Evolutionary conservation across 2,329 filamentous ascomycete species (phyloP), one percentile per base, ranked within the genome.

Genomic region (Talaromyces sp.): DNA sequence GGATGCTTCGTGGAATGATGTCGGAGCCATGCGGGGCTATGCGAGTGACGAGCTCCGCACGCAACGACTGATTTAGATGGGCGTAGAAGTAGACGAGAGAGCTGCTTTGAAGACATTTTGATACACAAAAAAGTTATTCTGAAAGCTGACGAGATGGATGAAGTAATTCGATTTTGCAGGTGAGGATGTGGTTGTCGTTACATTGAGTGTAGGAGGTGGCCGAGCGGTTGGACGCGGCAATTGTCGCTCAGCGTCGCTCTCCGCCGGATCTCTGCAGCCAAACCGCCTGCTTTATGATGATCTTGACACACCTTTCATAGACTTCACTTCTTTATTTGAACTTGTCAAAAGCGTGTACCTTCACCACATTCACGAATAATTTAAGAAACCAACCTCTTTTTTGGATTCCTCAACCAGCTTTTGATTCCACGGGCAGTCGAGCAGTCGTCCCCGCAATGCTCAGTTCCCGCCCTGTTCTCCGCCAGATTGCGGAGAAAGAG

Each of bases 1-100:
- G 88, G 87, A 73, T 90, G 88, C 75, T 91, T 91, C 3, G 65
- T 66, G 24, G 65, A 66, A 54, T 63, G 64, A 35, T 24, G 33
- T 13, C 64, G 64, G 31, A 35, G 62, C 54, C 56, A 59, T 47
- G 60, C 59, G 52, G 64, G 52, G 64, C 59, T 43, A 35, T 58
- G 37, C 50, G 62, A 58, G 48, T 60, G 33, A 58, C 31, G 43
- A 52, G 57, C 63, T 65, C 63, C 59, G 58, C 50, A 27, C 14
- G 57, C 3, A 31, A 45, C 57, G 37, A 39, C 31, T 13, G 54
- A 35, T 14, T 52, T 63, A 11, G 48, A 45, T 4, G 50, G 35
- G 27, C 50, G 70, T 66, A 75, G 72, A 8, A 79, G 67, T 6
- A 79, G 68, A 54, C 72, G 72, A n/a, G 76, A 73, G 31, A 78